phyloP scores from a whole-genome alignment of 768 basidiomycete genomes.

The Boletus edulis region DNA sequence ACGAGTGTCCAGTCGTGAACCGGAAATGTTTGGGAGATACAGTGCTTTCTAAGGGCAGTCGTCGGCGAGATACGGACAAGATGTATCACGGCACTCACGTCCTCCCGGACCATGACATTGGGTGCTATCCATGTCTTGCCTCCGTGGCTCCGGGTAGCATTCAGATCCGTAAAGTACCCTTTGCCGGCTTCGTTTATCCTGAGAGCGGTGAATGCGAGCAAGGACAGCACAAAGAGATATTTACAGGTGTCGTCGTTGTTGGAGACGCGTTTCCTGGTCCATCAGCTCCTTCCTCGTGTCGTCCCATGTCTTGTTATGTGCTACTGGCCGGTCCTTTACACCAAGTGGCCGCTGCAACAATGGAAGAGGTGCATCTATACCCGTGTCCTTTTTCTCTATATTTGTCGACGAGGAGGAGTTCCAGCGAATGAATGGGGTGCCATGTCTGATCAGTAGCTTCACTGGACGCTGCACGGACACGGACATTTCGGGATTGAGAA shows the following conservation, averaged over 20 bases:
- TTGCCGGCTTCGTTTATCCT: conserved; percentile 66
- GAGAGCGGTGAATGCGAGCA: conserved; percentile 1
- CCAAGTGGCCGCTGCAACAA: conserved; percentile 70
- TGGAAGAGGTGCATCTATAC: conserved; percentile 22
- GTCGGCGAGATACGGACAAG: not conserved
- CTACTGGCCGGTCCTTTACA: conserved; percentile 65
- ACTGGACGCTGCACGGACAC: conserved; percentile 8
- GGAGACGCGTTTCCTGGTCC: conserved; percentile 66
- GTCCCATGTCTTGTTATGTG: conserved; percentile 53
- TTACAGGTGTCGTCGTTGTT: conserved; percentile 64
- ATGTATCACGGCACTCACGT: conserved; percentile 52
- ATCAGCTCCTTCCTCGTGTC: conserved; percentile 67
- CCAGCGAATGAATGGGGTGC: conserved; percentile 13
- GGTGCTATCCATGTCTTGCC: conserved; percentile 97
- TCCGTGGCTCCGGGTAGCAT: conserved; percentile 75
- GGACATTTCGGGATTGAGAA: conserved; percentile 23
- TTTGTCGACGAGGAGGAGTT: conserved; percentile 16
- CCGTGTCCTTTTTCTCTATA: not conserved
- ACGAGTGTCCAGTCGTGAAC: conserved; percentile 59
- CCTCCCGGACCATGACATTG: conserved; percentile 82
- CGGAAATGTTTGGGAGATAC: conserved; percentile 85
- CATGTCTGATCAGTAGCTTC: conserved; percentile 11
- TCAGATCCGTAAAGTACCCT: conserved; percentile 88
- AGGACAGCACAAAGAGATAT: conserved; percentile 9
- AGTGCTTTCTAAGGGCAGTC: conserved; percentile 66